A percentile compares a stretch with the other conserved stretches of the same genome.
Evolutionary conservation across 306 rosid species (phyloP).

Genomic region (Quercus parvula): DNA sequence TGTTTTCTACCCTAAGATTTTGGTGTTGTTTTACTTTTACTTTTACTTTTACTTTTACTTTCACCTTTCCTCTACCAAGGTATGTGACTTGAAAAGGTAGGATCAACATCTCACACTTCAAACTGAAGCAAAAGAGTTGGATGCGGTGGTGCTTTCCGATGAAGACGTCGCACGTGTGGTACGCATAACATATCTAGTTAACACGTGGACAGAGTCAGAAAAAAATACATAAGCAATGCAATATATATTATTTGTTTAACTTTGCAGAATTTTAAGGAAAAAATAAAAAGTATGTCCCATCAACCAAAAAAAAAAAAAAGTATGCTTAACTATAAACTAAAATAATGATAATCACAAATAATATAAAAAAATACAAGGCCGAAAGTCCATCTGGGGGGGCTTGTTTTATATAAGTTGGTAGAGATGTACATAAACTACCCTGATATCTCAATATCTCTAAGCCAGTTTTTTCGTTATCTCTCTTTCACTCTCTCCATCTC

Average conservation of each 20-base stretch:
- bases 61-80: not conserved
- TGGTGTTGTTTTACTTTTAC: slow-evolving; percentile 26
- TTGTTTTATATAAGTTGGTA: slow-evolving; percentile 48
- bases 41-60: slow-evolving; percentile 11
- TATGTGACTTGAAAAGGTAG: not conserved
- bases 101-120: slow-evolving; percentile 44
- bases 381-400: not conserved
- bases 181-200: slow-evolving; percentile 5
- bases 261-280: no score
- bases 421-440: slow-evolving; percentile 23
- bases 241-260: not conserved
- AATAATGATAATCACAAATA: not conserved
- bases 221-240: not conserved
- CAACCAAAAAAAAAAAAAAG: no score
- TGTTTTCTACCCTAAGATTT: not conserved
- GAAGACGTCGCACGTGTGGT: slow-evolving; percentile 44
- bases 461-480: not conserved
- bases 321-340: not conserved
- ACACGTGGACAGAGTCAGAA: slow-evolving; percentile 22
- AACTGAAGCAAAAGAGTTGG: slow-evolving; percentile 50
- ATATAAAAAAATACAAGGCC: not conserved
- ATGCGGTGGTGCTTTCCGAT: slow-evolving; percentile 57
- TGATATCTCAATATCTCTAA: slow-evolving; percentile 16
- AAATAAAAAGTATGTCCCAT: no score
- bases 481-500: not conserved